Percentiles rank a stretch among this genome's conserved stretches.
Evolutionary conservation across 2,329 filamentous ascomycete species (phyloP).

Genomic region (Fusarium sp.): DNA sequence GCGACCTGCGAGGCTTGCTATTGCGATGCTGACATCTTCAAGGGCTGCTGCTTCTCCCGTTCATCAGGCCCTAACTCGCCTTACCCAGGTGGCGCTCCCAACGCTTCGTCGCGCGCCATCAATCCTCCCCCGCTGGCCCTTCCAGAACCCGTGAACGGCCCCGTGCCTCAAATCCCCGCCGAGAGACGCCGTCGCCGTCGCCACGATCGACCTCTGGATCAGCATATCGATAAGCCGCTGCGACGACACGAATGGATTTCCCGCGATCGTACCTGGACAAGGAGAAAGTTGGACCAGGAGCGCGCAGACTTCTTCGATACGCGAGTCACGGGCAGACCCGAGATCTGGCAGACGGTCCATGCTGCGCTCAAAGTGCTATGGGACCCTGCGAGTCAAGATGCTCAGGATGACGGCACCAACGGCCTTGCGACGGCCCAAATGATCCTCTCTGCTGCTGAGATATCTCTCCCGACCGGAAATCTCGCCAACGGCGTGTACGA

Average conservation of each 20-base stretch:
- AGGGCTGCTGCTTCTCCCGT: constrained; percentile 70
- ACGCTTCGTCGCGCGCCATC: constrained; percentile 66
- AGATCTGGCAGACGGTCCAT: constrained; percentile 84
- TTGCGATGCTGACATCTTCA: constrained; percentile 31
- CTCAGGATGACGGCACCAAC: constrained; percentile 52
- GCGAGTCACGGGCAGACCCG: constrained; percentile 78
- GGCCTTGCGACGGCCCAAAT: constrained; percentile 78
- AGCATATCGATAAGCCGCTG: constrained; percentile 79
- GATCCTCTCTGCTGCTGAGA: constrained; percentile 81
- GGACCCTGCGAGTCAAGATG: constrained; percentile 59
- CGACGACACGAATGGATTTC: constrained; percentile 75
- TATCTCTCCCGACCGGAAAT: constrained; percentile 80
- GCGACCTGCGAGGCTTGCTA: neutral
- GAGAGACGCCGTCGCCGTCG: constrained; percentile 51
- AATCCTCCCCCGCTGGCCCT: constrained; percentile 56
- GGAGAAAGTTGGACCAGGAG: constrained; percentile 75
- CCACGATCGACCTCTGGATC: constrained; percentile 59
- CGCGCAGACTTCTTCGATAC: constrained; percentile 92
- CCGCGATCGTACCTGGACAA: constrained; percentile 75
- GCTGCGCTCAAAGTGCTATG: constrained; percentile 77
- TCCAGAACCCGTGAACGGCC: constrained; percentile 44
- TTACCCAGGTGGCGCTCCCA: constrained; percentile 62
- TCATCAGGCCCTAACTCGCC: constrained; percentile 65
- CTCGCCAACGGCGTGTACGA: constrained; percentile 80
- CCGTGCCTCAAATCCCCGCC: constrained; percentile 36